phyloP scores from a whole-genome alignment of 2,329 filamentous ascomycete species.

The Fonsecaea nubica region DNA sequence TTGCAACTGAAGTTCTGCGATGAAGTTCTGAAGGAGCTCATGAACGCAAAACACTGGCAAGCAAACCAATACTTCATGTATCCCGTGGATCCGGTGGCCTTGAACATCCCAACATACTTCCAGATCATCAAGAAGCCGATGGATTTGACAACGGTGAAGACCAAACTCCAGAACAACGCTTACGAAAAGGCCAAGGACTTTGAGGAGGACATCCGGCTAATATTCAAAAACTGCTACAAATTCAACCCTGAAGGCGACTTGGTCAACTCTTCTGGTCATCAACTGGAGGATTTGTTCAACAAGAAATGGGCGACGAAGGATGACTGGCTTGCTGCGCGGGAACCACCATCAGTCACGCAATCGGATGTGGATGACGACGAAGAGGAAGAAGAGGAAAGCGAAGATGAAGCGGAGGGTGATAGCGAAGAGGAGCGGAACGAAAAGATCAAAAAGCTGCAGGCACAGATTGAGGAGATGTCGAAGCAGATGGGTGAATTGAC shows the following conservation, averaged over 20 bases:
- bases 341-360: constrained; percentile 68
- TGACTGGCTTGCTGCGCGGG: constrained; percentile 78
- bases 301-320: constrained; percentile 78
- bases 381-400: constrained; percentile 75
- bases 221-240: constrained; percentile 87
- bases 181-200: constrained; percentile 86
- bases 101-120: constrained; percentile 93
- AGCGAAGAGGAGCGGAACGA: constrained; percentile 63
- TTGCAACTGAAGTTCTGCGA: constrained; percentile 91
- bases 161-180: constrained; percentile 76
- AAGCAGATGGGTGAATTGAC: constrained; percentile 65
- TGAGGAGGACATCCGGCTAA: constrained; percentile 78
- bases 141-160: constrained; percentile 83
- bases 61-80: constrained; percentile 77
- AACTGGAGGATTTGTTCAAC: constrained; percentile 77
- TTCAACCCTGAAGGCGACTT: constrained; percentile 85
- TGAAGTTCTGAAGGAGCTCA: constrained; percentile 77
- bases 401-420: constrained; percentile 69
- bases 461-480: constrained; percentile 76
- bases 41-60: constrained; percentile 72
- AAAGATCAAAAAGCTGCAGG: constrained; percentile 70
- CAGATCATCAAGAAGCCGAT: constrained; percentile 96
- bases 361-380: constrained; percentile 73
- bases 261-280: constrained; percentile 73
- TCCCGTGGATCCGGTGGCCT: constrained; percentile 89